Percentiles rank a stretch among this genome's conserved stretches.
phyloP scores from a whole-genome alignment of 768 basidiomycete species.

The Rhodotorula paludigena region DNA sequence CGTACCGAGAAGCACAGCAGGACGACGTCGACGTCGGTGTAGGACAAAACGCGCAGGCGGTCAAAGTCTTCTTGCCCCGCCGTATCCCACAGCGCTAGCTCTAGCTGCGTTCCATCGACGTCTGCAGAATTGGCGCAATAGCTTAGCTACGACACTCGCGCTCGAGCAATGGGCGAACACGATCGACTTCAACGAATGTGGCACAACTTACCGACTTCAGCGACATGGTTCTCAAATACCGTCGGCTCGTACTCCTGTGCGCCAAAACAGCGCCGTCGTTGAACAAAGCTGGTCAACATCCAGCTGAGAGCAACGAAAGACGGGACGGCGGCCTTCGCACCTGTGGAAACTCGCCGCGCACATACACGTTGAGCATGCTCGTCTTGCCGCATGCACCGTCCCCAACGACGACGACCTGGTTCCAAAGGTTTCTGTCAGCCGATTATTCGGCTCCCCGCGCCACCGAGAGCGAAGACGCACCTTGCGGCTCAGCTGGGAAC shows the following conservation, averaged over 20 bases:
- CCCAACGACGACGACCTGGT: slow-evolving; percentile 77
- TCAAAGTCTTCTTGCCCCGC: slow-evolving; percentile 99
- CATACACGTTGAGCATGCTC: slow-evolving; percentile 63
- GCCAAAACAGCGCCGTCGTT: too few relatives aligned
- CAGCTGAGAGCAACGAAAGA: too few relatives aligned
- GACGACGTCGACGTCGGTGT: slow-evolving; percentile 92
- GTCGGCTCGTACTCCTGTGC: slow-evolving; percentile 59
- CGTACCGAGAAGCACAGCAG: slow-evolving; percentile 92
- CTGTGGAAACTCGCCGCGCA: slow-evolving; percentile 87
- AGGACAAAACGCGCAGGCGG: slow-evolving; percentile 83
- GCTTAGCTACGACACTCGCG: too few relatives aligned
- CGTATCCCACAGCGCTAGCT: slow-evolving; percentile 94
- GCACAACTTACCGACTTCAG: slow-evolving; percentile 15
- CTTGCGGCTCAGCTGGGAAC: neutral
- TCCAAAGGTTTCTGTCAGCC: too few relatives aligned
- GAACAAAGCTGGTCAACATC: too few relatives aligned
- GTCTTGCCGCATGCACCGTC: slow-evolving; percentile 83
- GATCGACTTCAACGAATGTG: neutral
- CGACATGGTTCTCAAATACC: slow-evolving; percentile 96
- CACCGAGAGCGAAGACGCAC: neutral
- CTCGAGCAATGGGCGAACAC: too few relatives aligned
- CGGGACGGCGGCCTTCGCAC: slow-evolving; percentile 64
- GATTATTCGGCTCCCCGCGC: neutral
- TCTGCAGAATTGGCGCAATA: neutral
- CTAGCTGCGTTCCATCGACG: slow-evolving; percentile 72